phyloP scores from a whole-genome alignment of 257 asterid species.

The Thymus quinquecostatus region DNA sequence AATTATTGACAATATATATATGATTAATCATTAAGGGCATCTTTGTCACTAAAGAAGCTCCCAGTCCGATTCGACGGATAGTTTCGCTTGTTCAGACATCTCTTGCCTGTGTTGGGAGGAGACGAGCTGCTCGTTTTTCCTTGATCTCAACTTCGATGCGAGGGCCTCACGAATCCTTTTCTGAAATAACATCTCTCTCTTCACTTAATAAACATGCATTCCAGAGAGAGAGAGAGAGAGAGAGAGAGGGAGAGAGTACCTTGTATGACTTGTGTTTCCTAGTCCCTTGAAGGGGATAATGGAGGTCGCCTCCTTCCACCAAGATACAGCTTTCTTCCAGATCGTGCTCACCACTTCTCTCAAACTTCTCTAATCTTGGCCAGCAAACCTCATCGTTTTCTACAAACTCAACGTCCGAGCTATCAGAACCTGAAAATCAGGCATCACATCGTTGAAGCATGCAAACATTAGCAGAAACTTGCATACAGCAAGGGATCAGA shows the following conservation, averaged over 20 bases:
- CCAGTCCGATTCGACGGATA: conserved; percentile 42
- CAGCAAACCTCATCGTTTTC: conserved; percentile 32
- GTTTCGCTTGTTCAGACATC: conserved; percentile 1
- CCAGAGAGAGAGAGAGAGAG: not conserved
- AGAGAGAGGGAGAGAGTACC: conserved; percentile 42
- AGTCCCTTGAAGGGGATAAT: conserved; percentile 31
- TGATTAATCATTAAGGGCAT: not conserved
- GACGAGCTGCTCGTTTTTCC: conserved; percentile 9
- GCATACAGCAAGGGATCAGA: not conserved
- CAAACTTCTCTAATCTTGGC: conserved; percentile 30
- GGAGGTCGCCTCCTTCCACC: conserved; percentile 58
- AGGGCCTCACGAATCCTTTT: conserved; percentile 65
- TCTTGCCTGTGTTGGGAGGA: conserved; percentile 3
- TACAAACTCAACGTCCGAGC: conserved; percentile 38
- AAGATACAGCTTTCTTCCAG: conserved; percentile 64
- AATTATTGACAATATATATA: conserved; percentile 7
- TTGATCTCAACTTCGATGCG: conserved; percentile 54
- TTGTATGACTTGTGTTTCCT: conserved; percentile 65
- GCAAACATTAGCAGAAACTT: not conserved
- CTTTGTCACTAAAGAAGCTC: conserved; percentile 39
- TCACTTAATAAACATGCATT: conserved; percentile 8
- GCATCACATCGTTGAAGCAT: not conserved
- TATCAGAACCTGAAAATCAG: conserved; percentile 33
- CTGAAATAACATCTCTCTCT: conserved; percentile 32
- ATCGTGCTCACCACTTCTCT: conserved; percentile 35